Base-by-base conservation (phyloP, 2,329 filamentous ascomycete genomes). In the Claviceps maximensis region DNA sequence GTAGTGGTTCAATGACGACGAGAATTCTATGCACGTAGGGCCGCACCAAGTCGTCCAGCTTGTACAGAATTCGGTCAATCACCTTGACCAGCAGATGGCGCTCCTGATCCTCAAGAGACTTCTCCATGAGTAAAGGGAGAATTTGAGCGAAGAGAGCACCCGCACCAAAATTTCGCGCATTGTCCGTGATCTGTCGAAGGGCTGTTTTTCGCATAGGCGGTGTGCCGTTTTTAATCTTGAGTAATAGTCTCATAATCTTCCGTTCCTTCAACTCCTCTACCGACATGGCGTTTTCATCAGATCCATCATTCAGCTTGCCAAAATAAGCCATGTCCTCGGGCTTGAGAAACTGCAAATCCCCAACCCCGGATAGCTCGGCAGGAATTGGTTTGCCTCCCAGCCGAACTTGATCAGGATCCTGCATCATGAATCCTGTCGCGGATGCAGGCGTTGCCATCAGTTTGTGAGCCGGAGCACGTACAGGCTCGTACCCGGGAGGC, bases 201-300 rank as follows among this genome's bases (percentile, higher is more conserved):
- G 93, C 93, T 38, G 93, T 98, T 77, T 98, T 98, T 71, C 93
- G 80, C 93, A 97, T 97, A 0, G 93, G 91, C 27, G 93, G 93
- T 42, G 93, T 97, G 63, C 93, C 93, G 67, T 98, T 98, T 79
- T 98, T 98, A 75, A 98, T 91, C 72, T 98, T 98, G 53, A 98
- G 78, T 47, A 98, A 75, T 53, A 98, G 73, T 59, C 93, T 80
- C 93, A 98, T 97, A 65, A 98, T 98, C 72, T 98, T 98, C 57
- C 93, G 81, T 71, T 98, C 91, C 70, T 98, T 97, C 51, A 98
- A 73, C 63, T 98, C 91, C 49, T 98, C 93, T 10, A 98, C 89
- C 21, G 84, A 90, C 71, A 98, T 80, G 23, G 83, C 78, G 61
- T 91, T 94, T 71, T 98, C 93, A 61, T 97, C 89, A 27, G 86